A percentile compares a stretch with the other conserved stretches of the same genome.
Evolutionary conservation across 805 yeast genomes (phyloP).

Genomic region (Monosporozyma solicola): DNA sequence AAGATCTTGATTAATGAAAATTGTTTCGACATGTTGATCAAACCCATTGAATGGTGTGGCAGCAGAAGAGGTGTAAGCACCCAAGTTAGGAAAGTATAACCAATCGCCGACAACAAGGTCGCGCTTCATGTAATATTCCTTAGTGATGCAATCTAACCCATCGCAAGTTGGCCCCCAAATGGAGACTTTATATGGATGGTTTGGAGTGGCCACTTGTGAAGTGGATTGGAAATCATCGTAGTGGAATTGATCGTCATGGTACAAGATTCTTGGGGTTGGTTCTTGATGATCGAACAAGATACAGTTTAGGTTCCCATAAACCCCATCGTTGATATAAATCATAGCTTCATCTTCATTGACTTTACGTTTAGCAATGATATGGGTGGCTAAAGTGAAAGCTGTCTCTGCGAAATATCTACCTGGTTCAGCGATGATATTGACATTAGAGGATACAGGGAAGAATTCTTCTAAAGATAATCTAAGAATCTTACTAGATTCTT

Average conservation of each 20-base stretch:
- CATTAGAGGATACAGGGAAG: slow-evolving; percentile 44
- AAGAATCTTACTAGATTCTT: slow-evolving; percentile 48
- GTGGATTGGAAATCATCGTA: slow-evolving; percentile 31
- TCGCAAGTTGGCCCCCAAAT: slow-evolving; percentile 99
- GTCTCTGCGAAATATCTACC: slow-evolving; percentile 84
- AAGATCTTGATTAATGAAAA: slow-evolving; percentile 46
- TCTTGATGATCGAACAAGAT: slow-evolving; percentile 85
- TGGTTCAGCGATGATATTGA: slow-evolving; percentile 76
- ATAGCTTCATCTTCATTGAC: slow-evolving; percentile 40
- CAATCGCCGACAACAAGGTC: slow-evolving; percentile 81
- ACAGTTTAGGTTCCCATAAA: slow-evolving; percentile 92
- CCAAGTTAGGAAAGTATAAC: slow-evolving; percentile 74
- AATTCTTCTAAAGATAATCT: slow-evolving; percentile 43
- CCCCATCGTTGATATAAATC: slow-evolving; percentile 90
- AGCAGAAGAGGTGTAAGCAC: slow-evolving; percentile 91
- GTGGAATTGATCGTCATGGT: slow-evolving; percentile 41
- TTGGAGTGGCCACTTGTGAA: slow-evolving; percentile 5
- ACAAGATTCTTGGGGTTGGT: slow-evolving; percentile 61
- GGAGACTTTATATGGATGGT: slow-evolving; percentile 39
- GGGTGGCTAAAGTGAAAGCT: slow-evolving; percentile 76
- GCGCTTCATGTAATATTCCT: slow-evolving; percentile 42
- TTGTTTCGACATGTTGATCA: slow-evolving; percentile 46
- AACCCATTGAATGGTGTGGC: slow-evolving; percentile 93
- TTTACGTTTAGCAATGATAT: slow-evolving; percentile 76
- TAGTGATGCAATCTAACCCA: slow-evolving; percentile 78